Evolutionary conservation across 441 rosid species (phyloP).

Genomic region (Biscutella laevigata): DNA sequence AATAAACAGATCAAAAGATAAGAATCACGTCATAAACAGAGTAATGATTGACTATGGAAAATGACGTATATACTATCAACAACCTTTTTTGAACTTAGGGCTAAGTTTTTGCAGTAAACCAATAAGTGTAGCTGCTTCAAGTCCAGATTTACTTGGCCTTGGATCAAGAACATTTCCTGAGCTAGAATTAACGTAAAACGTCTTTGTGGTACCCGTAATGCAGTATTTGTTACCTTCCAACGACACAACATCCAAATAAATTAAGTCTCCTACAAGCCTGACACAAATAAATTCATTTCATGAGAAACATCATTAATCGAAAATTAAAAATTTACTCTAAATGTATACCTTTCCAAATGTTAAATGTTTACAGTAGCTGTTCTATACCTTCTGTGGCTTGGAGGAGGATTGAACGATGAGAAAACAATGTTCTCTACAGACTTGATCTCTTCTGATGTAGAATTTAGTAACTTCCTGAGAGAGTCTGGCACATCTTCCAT

Average conservation of each 20-base stretch:
- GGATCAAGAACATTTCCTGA: slow-evolving; percentile 76
- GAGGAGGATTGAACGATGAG: slow-evolving; percentile 97
- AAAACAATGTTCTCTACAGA: slow-evolving; percentile 85
- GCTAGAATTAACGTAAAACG: slow-evolving; percentile 87
- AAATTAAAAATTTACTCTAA: neutral
- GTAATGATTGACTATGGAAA: neutral
- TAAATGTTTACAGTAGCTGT: neutral
- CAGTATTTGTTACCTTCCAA: slow-evolving; percentile 81
- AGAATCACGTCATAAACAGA: neutral
- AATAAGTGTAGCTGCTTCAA: slow-evolving; percentile 80
- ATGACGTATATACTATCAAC: slow-evolving; percentile 10
- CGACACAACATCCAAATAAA: slow-evolving; percentile 82
- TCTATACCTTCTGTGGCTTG: slow-evolving; percentile 75
- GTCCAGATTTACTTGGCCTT: slow-evolving; percentile 64
- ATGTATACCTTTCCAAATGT: neutral
- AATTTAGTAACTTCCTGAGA: slow-evolving; percentile 48
- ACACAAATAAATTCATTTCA: slow-evolving; percentile 10
- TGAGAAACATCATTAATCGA: slow-evolving; percentile 8
- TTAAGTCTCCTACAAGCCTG: slow-evolving; percentile 96
- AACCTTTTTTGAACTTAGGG: slow-evolving; percentile 88
- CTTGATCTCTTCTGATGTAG: slow-evolving; percentile 63
- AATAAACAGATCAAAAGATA: slow-evolving; percentile 8
- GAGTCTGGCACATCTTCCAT: slow-evolving; percentile 93
- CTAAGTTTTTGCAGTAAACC: slow-evolving; percentile 92
- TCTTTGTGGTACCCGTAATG: slow-evolving; percentile 78